These are phyloP conservation scores for Ganoderma meredithae DNA, from an alignment of 1,284 basidiomycete genomes.

Conservation along the genomic window DNA sequence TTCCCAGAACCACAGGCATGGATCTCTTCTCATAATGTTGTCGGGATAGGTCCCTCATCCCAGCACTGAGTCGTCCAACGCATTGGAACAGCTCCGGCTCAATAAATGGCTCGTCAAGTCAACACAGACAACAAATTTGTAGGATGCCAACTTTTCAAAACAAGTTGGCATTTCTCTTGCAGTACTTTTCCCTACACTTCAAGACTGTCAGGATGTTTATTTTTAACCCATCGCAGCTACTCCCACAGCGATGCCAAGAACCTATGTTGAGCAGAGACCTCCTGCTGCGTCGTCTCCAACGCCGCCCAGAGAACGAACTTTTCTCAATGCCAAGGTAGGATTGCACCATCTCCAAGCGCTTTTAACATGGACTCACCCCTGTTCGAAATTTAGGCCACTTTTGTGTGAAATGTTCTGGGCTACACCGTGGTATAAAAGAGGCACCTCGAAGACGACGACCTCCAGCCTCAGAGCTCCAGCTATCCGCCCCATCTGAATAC, in stretches of 20 bases:
- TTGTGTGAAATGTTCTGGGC: background rate
- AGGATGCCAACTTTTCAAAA: background rate
- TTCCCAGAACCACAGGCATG: slow-evolving; percentile 10
- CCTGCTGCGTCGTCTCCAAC: slow-evolving; percentile 12
- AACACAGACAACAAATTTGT: background rate
- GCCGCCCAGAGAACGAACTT: slow-evolving; percentile 1
- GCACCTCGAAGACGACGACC: background rate
- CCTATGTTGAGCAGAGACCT: slow-evolving; percentile 4
- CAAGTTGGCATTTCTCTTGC: background rate
- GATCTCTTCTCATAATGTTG: background rate
- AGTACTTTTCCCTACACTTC: background rate
- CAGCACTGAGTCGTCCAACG: background rate
- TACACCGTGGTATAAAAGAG: slow-evolving; percentile 6
- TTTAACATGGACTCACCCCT: slow-evolving; percentile 3
- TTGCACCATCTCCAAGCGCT: slow-evolving; percentile 14
- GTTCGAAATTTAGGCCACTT: background rate
- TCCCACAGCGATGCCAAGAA: slow-evolving; percentile 24
- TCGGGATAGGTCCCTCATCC: background rate
- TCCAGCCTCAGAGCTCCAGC: slow-evolving; percentile 10
- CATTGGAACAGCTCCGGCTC: background rate
- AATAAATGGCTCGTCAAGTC: background rate
- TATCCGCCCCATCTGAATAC: background rate
- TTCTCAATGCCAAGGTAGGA: slow-evolving; percentile 23
- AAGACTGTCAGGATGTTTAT: background rate
- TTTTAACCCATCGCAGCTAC: background rate